These are phyloP conservation scores for Hyaloscypha hepaticicola DNA, from an alignment of 495 filamentous ascomycete genomes.

Conservation along the genomic window DNA sequence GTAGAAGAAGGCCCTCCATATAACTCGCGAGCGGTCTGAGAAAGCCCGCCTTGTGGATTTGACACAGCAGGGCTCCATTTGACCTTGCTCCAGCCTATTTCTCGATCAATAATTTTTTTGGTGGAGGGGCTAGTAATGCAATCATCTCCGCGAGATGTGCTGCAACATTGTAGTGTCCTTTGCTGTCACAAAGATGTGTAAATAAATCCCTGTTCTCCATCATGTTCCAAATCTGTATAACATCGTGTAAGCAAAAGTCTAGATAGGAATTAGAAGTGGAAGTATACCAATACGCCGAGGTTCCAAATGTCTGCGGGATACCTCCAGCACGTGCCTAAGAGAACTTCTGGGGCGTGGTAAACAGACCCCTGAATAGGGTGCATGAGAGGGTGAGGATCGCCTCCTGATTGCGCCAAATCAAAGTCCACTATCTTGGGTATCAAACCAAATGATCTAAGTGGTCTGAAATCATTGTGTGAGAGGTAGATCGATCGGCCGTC, in stretches of 20 bases:
- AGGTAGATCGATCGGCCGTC: slow-evolving; percentile 41
- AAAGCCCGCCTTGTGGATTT: slow-evolving; percentile 22
- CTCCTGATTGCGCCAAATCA: slow-evolving; percentile 39
- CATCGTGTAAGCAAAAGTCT: slow-evolving; percentile 15
- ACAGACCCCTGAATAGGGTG: slow-evolving; percentile 43
- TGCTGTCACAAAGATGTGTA: slow-evolving; percentile 28
- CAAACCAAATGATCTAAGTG: slow-evolving; percentile 35
- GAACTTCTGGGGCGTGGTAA: slow-evolving; percentile 43
- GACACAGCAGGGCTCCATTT: slow-evolving; percentile 14
- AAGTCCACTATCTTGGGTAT: slow-evolving; percentile 44
- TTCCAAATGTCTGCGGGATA: slow-evolving; percentile 46
- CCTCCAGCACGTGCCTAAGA: slow-evolving; percentile 37
- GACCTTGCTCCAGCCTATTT: slow-evolving; percentile 23
- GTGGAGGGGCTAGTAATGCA: slow-evolving; percentile 42
- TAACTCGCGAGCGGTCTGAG: slow-evolving; percentile 29
- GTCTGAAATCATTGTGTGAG: slow-evolving; percentile 44
- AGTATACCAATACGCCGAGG: slow-evolving; percentile 35
- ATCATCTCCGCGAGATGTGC: slow-evolving; percentile 41
- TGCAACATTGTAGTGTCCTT: slow-evolving; percentile 33
- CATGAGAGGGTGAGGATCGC: slow-evolving; percentile 37
- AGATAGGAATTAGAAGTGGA: slow-evolving; percentile 11
- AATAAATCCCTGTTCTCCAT: slow-evolving; percentile 37
- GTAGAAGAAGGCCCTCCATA: slow-evolving; percentile 34
- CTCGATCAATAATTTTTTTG: slow-evolving; percentile 33
- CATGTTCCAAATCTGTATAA: slow-evolving; percentile 39